phyloP scores from a whole-genome alignment of 1,139 yeast genomes.

The Hyphopichia wangnamkhiaoensis region DNA sequence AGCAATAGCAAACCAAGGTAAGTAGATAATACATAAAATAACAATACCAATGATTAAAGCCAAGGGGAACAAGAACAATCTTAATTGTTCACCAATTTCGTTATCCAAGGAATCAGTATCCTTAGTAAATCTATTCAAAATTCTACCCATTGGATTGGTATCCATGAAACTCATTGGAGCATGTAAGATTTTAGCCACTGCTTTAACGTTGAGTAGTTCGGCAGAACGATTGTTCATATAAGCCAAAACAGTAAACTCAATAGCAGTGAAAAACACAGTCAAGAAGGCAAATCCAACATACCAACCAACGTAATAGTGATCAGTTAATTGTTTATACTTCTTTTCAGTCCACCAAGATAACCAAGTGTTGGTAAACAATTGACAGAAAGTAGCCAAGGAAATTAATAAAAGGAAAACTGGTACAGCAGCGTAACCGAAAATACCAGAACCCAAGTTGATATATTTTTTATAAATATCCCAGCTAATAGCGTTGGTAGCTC shows the following conservation, averaged over 20 bases:
- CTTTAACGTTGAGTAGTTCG: conserved; percentile 36
- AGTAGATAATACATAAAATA: conserved; percentile 43
- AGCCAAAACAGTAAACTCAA: conserved; percentile 57
- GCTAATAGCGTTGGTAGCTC: conserved; percentile 41
- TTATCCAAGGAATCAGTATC: conserved; percentile 51
- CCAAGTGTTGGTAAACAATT: conserved; percentile 43
- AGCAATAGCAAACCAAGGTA: conserved; percentile 50
- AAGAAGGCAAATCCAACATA: conserved; percentile 36
- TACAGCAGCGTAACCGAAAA: conserved; percentile 29
- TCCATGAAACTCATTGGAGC: conserved; percentile 50
- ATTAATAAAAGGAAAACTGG: conserved; percentile 38
- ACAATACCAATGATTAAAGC: conserved; percentile 44
- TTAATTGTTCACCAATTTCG: conserved; percentile 47
- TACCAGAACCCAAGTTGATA: conserved; percentile 42
- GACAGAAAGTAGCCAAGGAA: conserved; percentile 40
- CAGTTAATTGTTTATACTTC: conserved; percentile 23
- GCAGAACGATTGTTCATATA: conserved; percentile 51
- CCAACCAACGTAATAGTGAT: conserved; percentile 31
- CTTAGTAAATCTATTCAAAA: conserved; percentile 56
- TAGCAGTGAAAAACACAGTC: conserved; percentile 49
- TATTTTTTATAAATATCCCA: conserved; percentile 39
- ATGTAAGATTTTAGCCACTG: conserved; percentile 39
- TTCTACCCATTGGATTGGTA: conserved; percentile 47
- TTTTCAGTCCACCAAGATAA: conserved; percentile 38
- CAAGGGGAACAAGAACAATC: conserved; percentile 42